Percentiles rank a stretch among this genome's conserved stretches.
Evolutionary conservation across 208 protist species (phyloP).

Genomic region (Paratrypanosoma confusum): DNA sequence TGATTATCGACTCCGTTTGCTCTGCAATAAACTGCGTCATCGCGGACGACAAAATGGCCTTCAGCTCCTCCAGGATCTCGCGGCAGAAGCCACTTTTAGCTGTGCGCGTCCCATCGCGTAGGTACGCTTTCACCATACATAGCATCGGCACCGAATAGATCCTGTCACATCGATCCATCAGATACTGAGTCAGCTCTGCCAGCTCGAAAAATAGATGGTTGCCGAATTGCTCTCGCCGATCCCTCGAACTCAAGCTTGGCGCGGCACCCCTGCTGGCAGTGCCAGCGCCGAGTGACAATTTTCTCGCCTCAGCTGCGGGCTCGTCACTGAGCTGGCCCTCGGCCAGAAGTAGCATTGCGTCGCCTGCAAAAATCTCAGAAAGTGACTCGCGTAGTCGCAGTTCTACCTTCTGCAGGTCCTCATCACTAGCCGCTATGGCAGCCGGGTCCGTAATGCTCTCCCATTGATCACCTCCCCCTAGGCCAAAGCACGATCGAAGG

Average conservation of each 20-base stretch:
- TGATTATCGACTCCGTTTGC: conserved; percentile 75
- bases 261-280: background rate
- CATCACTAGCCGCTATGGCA: background rate
- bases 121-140: conserved; percentile 67
- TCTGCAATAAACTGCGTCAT: conserved; percentile 69
- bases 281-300: no score
- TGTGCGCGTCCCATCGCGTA: conserved; percentile 8
- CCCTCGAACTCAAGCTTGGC: background rate
- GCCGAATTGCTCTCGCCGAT: background rate
- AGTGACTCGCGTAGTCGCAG: no score
- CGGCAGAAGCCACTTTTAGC: conserved; percentile 59
- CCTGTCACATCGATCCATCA: conserved; percentile 68
- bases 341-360: background rate
- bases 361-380: background rate
- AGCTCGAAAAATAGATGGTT: conserved; percentile 43
- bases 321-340: no score
- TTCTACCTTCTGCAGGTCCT: no score
- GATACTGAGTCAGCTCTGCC: conserved; percentile 32
- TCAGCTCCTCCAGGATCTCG: conserved; percentile 40
- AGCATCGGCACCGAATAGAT: conserved; percentile 68
- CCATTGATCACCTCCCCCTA: no score
- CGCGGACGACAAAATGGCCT: conserved; percentile 34
- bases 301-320: no score
- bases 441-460: background rate
- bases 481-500: conserved; percentile 51